A percentile compares a stretch with the other conserved stretches of the same genome.
Conservation (phyloP, 2,329 filamentous ascomycete genomes). For the Paraconiothyrium brasiliense region DNA sequence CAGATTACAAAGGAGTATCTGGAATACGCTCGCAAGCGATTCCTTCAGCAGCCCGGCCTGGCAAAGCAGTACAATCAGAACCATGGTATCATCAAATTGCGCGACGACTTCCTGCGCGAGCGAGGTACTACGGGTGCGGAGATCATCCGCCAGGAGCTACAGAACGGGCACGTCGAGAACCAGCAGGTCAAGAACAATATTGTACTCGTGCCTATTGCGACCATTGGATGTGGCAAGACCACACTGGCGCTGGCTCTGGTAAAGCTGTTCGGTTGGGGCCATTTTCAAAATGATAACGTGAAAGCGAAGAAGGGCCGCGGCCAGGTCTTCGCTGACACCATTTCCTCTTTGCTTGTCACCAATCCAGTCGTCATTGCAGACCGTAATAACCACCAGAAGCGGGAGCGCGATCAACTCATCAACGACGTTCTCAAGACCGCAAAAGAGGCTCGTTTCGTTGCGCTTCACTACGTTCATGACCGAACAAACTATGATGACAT, state of each 20-base stretch:
- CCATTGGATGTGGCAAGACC: conserved; percentile 96
- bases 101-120: conserved; percentile 85
- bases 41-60: conserved; percentile 74
- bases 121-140: conserved; percentile 89
- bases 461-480: conserved; percentile 87
- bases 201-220: conserved; percentile 88
- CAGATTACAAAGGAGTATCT: conserved; percentile 93
- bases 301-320: conserved; percentile 77
- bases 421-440: conserved; percentile 74
- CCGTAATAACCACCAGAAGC: conserved; percentile 89
- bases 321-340: conserved; percentile 76
- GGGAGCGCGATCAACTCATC: conserved; percentile 88
- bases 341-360: conserved; percentile 71
- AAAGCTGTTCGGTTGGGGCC: conserved; percentile 88
- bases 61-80: conserved; percentile 81
- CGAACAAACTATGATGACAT: conserved; percentile 73
- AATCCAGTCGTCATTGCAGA: conserved; percentile 85
- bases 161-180: conserved; percentile 61
- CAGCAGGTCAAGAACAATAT: conserved; percentile 72
- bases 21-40: conserved; percentile 76
- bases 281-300: conserved; percentile 97
- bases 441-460: conserved; percentile 76
- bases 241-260: conserved; percentile 84
- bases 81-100: conserved; percentile 91
- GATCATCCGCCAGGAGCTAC: conserved; percentile 79